Evolutionary conservation across 208 protist species (phyloP).

Genomic region (Trypanosoma boissoni): DNA sequence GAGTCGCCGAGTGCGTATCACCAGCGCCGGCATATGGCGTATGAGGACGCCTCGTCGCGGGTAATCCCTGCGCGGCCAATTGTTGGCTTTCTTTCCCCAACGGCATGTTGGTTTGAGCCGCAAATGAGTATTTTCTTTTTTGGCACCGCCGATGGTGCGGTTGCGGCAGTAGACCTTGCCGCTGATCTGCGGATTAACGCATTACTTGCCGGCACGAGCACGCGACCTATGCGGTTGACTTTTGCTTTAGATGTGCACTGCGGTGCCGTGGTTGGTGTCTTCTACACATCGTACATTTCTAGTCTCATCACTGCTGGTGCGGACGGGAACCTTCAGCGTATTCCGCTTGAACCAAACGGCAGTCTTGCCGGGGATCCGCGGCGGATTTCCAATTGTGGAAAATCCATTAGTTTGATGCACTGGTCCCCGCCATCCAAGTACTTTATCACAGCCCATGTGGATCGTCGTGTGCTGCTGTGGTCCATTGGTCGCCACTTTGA

Average conservation of each 20-base stretch:
- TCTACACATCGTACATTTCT: conserved; percentile 42
- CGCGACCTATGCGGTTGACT: conserved; percentile 38
- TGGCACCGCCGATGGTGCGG: conserved; percentile 57
- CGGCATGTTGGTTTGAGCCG: conserved; percentile 49
- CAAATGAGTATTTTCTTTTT: conserved; percentile 56
- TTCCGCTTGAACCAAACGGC: conserved; percentile 25
- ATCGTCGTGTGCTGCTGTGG: conserved; percentile 76
- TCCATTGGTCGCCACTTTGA: conserved; percentile 59
- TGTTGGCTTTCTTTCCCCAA: conserved; percentile 72
- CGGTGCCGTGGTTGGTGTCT: conserved; percentile 41
- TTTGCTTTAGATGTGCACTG: conserved; percentile 48
- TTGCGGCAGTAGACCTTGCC: conserved; percentile 70
- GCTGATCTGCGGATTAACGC: conserved; percentile 44
- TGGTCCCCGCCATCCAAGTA: conserved; percentile 43
- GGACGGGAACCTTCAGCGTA: conserved; percentile 61
- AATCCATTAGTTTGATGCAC: conserved; percentile 44
- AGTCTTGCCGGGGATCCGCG: conserved; percentile 24
- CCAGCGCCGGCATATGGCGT: conserved; percentile 36
- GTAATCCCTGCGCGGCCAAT: conserved; percentile 52
- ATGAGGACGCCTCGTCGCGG: conserved; percentile 32
- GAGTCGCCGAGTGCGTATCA: conserved; percentile 44
- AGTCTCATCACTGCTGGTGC: conserved; percentile 56
- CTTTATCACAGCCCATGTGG: conserved; percentile 73
- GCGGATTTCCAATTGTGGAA: conserved; percentile 15
- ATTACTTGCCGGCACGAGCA: conserved; percentile 43